Evolutionary conservation across 495 filamentous ascomycete species (phyloP), one percentile per base, ranked within the genome.

Genomic region (Elasticomyces elasticus): DNA sequence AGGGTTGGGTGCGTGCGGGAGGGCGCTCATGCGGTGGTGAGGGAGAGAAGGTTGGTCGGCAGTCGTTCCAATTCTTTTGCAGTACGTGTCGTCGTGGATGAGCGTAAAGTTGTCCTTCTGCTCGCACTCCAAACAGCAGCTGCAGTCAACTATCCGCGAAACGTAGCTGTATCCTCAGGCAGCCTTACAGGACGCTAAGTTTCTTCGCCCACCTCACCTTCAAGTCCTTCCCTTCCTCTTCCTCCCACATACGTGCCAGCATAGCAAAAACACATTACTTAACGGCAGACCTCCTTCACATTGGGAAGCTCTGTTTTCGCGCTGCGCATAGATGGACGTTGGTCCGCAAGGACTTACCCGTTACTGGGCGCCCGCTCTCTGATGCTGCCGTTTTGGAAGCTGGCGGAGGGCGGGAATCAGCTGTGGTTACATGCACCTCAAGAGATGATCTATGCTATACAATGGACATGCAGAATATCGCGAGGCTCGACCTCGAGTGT

Each of bases 301-400:
- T 46, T 68, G 77, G 71, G 64, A 71, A 72, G 69, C 67, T 69
- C 12, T 81, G 82, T 80, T 83, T 79, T 83, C 75, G 77, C 74
- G 76, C 82, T 84, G 79, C 65, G 82, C 83, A 81, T 66, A 86
- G 80, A 86, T 54, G 22, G 63, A 59, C 28, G 61, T 19, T 68
- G 5, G 13, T n/a, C n/a, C n/a, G n/a, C n/a, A 71, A 53, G 60
- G n/a, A 3, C 28, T 62, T 64, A 76, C 83, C 81, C 79, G 78
- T 85, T 73, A 81, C 83, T 87, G 83, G 83, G 83, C 83, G 81
- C 83, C 82, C 77, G 76, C 69, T 66, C 79, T 85, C 19, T 75
- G 80, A 86, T 76, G 75, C 70, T 76, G 11, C 79, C 79, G 70
- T 84, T 77, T 69, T 66, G 78, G 76, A 71, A 72, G 78, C 75